Evolutionary conservation across 352 stramenopile genomes (phyloP), one percentile per base, ranked within the genome.

Genomic region (Pythium folliculosum): DNA sequence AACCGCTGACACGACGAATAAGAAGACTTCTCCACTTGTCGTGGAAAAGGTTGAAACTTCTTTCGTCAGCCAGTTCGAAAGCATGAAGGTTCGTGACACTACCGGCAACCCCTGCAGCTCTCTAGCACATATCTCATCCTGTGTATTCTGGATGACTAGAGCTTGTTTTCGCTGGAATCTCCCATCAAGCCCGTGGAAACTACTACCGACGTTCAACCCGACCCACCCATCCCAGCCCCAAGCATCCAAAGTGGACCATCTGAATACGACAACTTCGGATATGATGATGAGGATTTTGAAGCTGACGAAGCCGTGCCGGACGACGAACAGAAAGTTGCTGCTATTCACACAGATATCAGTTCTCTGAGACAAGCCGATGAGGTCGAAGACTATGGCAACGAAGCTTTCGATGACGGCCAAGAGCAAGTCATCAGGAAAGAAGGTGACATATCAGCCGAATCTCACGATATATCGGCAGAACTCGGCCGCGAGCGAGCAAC

Each of bases 281-380:
- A 93, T 63, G 82, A 85, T 44, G 80, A 93, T 19, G 84, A 91
- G n/a, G 82, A 86, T 47, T 90, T 91, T 66, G 84, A 93, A 70
- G 80, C 78, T 8, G 69, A 75, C 5, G 69, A 75, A 48, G 32
- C 21, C 9, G 43, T 13, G n/a, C 55, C 38, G 13, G 3, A 19
- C 14, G 23, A 3, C 25, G 44, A 37, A 0, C n/a, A 49, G 16
- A 52, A 35, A 21, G 10, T 37, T 25, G 12, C 19, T 13, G 12
- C 38, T 13, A 21, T 9, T 1, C 25, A 10, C 43, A 27, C 27
- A 21, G 17, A 10, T 58, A 25, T 13, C 25, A 60, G 22, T 40
- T 16, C 21, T 35, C 55, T 14, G 30, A 21, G 10, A n/a, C 40
- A 5, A 49, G 22, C 38, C 16, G 23, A 23, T 7, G 23, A 40